Conservation (phyloP, 768 basidiomycete species). For the Lentinula edodes region DNA sequence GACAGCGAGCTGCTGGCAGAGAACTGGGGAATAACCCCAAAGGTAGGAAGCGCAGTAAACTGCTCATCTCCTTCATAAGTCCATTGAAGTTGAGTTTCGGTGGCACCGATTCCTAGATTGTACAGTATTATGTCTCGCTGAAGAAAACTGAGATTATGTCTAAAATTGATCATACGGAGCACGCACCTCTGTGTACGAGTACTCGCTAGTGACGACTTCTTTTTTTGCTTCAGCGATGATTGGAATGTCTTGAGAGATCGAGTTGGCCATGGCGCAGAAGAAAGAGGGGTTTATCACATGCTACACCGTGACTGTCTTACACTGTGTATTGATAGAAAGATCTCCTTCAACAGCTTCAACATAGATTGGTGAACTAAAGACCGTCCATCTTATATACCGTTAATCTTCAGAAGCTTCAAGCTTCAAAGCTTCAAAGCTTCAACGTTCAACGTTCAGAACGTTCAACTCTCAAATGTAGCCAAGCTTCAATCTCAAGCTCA, state of each 20-base stretch:
- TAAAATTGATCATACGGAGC: not conserved
- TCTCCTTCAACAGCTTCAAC: too few species aligned
- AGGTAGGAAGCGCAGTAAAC: conserved; percentile 86
- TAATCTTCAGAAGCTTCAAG: too few species aligned
- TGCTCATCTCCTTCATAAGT: conserved; percentile 85
- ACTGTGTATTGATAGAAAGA: too few species aligned
- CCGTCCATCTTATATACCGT: too few species aligned
- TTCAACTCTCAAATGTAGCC: too few species aligned
- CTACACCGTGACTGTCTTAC: too few species aligned
- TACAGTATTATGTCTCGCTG: conserved; percentile 87
- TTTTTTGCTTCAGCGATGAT: conserved; percentile 82
- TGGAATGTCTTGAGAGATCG: conserved; percentile 64
- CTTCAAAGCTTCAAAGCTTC: too few species aligned
- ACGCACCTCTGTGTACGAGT: conserved; percentile 66
- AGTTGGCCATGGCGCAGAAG: not conserved
- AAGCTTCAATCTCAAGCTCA: too few species aligned
- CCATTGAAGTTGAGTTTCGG: conserved; percentile 88
- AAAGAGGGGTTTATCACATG: too few species aligned
- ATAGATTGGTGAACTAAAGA: too few species aligned
- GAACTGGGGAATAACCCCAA: conserved; percentile 94
- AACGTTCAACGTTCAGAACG: too few species aligned
- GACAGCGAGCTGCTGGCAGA: conserved; percentile 58
- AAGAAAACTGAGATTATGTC: not conserved
- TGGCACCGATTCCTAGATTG: conserved; percentile 93
- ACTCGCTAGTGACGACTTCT: conserved; percentile 48